Evolutionary conservation across 305 asterid species (phyloP).

Genomic region (Solanum hybrid): DNA sequence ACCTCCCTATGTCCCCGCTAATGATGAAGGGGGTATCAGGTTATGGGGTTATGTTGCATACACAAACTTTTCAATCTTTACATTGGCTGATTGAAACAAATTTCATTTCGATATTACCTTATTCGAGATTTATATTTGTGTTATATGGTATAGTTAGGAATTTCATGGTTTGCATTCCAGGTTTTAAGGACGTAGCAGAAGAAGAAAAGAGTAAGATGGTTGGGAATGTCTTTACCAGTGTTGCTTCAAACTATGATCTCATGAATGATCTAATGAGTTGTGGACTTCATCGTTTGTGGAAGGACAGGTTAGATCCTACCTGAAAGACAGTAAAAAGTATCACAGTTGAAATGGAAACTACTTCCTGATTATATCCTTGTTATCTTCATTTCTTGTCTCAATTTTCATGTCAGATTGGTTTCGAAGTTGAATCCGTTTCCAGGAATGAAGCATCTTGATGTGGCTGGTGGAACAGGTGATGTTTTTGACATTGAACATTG

Average conservation of each 20-base stretch:
- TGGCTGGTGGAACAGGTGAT: constrained; percentile 96
- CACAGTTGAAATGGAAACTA: neutral
- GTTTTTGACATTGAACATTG: neutral
- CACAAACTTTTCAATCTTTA: neutral
- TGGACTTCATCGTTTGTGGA: constrained; percentile 87
- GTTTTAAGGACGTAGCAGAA: constrained; percentile 72
- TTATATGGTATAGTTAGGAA: neutral
- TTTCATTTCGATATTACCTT: neutral
- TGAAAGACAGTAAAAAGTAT: neutral
- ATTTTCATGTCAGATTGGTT: constrained; percentile 49
- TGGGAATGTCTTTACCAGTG: constrained; percentile 75
- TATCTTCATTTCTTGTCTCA: neutral
- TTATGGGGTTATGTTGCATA: neutral
- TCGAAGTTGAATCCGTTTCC: constrained; percentile 84
- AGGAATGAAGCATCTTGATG: constrained; percentile 96
- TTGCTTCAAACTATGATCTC: constrained; percentile 74
- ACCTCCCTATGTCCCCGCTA: neutral
- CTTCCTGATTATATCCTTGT: neutral
- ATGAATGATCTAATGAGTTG: constrained; percentile 96
- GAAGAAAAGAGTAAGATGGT: constrained; percentile 79
- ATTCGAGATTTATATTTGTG: neutral
- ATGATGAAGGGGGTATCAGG: neutral
- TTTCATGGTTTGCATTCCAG: constrained; percentile 24
- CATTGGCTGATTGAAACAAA: neutral
- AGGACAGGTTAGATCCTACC: constrained; percentile 54